Base-by-base conservation (phyloP, 768 basidiomycete species). In the Mycena chlorophos region DNA sequence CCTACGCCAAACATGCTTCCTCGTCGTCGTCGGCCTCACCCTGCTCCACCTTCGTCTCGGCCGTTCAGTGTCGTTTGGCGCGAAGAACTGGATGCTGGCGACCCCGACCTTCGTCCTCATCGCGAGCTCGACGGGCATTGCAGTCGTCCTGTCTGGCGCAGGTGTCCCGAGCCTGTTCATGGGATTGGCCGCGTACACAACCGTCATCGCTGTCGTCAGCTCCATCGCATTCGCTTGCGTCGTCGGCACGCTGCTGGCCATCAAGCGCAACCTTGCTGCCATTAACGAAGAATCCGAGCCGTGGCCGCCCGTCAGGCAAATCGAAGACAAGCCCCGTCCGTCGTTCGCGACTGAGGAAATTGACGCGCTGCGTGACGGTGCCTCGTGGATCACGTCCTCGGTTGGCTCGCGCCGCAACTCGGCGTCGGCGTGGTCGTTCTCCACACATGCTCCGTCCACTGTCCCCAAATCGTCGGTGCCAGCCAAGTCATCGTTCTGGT, bases 331-430 rank as follows among this genome's bases (percentile, higher is more conserved):
- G 58, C 77, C 80, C 17, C 72, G 85, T 26, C 82, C 82, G 0
- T 86, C 86, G 0, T 87, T 89, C 63, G 78, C 78, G 17, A 85
- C 85, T 0, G 87, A 88, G 62, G 88, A 91, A 50, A 75, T 90
- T 47, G 85, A 89, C 56, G 86, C 75, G 19, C 76, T 90, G 49
- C 83, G 84, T 20, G 88, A 90, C 60, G 87, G 88, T 49, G 83
- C 82, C 47, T 89, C 88, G n/a, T 90, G 89, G 88, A 82, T 91
- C 56, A 88, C 89, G 0, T 89, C 88, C 46, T 76, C 76, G 60
- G 75, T 75, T 17, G 78, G 80, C 51, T 82, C 81, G 28, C 76
- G 76, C 40, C 80, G 72, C 53, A 78, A 80, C 40, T 87, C 87
- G 1, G 67, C 82, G 25, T 89, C 87, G 6, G 80, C 80, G 17